phyloP scores from a whole-genome alignment of 2,329 filamentous ascomycete species.

The Pleoardoris graminearum region DNA sequence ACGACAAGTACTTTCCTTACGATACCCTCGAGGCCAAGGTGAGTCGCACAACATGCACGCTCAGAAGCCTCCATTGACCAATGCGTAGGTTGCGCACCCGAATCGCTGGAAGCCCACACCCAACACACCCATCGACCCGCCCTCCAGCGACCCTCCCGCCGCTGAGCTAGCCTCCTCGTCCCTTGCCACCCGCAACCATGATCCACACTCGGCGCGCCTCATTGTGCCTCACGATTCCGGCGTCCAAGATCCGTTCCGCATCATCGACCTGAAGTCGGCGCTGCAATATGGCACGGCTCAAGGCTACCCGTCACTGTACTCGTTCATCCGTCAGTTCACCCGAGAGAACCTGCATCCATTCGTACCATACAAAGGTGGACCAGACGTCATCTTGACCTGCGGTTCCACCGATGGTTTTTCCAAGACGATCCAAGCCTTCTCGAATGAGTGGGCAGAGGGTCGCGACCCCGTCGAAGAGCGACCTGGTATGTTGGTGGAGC shows the following conservation, averaged over 20 bases:
- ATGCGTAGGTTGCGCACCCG: conserved; percentile 63
- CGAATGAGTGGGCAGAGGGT: conserved; percentile 72
- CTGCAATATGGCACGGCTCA: conserved; percentile 85
- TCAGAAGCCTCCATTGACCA: background rate
- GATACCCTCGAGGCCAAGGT: conserved; percentile 81
- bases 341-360: conserved; percentile 77
- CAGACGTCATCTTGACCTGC: conserved; percentile 77
- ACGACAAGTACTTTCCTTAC: conserved; percentile 82
- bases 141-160: conserved; percentile 29
- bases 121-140: conserved; percentile 60
- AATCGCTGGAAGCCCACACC: conserved; percentile 73
- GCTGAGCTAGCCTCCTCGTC: conserved; percentile 36
- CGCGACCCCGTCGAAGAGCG: conserved; percentile 68
- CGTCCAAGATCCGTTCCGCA: conserved; percentile 62
- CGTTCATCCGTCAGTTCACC: conserved; percentile 78
- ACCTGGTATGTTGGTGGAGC: conserved; percentile 78
- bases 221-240: conserved; percentile 70
- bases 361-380: conserved; percentile 74
- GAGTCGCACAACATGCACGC: background rate
- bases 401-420: conserved; percentile 84
- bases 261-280: conserved; percentile 79
- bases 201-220: conserved; percentile 55
- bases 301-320: conserved; percentile 77
- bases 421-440: conserved; percentile 76
- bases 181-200: conserved; percentile 26